Evolutionary conservation across 148 eudicot species (phyloP).

Genomic region (Fagopyrum tataricum): DNA sequence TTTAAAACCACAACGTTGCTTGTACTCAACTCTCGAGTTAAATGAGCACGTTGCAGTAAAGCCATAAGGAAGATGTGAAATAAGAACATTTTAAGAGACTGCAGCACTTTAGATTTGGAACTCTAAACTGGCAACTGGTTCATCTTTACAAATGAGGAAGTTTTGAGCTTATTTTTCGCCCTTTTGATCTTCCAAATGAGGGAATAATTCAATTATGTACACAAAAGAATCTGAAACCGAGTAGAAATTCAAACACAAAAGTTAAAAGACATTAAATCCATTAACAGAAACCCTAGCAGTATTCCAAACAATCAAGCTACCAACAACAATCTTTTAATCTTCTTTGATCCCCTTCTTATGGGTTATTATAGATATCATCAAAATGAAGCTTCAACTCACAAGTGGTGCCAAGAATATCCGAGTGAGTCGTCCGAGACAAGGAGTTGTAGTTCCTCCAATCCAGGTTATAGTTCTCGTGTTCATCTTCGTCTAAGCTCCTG

Average conservation of each 20-base stretch:
- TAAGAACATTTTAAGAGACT: neutral
- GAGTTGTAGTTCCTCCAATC: constrained; percentile 25
- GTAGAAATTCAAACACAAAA: neutral
- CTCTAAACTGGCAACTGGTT: neutral
- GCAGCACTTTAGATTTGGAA: constrained; percentile 1
- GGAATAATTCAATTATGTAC: constrained; percentile 7
- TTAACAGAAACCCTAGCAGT: neutral
- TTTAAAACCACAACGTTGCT: neutral
- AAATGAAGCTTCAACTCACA: constrained; percentile 64
- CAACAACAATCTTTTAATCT: neutral
- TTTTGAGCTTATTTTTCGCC: constrained; percentile 9
- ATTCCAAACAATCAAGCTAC: neutral
- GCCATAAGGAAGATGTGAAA: neutral
- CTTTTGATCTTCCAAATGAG: constrained; percentile 4
- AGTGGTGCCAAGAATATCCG: constrained; percentile 32
- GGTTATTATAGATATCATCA: constrained; percentile 48
- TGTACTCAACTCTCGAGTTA: neutral
- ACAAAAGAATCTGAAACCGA: constrained; percentile 3
- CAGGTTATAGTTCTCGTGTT: constrained; percentile 16
- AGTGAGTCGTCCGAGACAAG: constrained; percentile 35
- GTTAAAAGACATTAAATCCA: neutral
- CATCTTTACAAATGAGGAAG: constrained; percentile 12
- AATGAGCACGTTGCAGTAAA: neutral
- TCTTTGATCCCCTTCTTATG: neutral
- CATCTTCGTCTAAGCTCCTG: constrained; percentile 31